Conservation (phyloP, 2,329 filamentous ascomycete genomes). For the Monosporascus sp. region DNA sequence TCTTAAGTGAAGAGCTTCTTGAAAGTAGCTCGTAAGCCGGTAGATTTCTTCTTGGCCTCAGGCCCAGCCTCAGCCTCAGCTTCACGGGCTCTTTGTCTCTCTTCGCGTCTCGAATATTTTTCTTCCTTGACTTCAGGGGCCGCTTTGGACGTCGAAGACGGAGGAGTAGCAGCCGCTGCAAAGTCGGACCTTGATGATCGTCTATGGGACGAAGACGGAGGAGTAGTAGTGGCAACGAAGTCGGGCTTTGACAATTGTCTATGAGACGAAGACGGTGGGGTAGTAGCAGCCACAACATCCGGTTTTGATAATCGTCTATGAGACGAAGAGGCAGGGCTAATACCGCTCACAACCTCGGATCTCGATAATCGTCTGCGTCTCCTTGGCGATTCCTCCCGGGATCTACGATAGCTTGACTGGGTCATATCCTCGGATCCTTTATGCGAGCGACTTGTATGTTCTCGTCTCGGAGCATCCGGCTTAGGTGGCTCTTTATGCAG, state of each 20-base stretch:
- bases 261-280: conserved; percentile 10
- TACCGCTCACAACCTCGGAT: conserved; percentile 4
- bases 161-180: conserved; percentile 8
- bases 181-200: background rate
- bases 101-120: conserved; percentile 30
- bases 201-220: too few relatives aligned
- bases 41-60: conserved; percentile 26
- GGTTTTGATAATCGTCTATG: background rate
- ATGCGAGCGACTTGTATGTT: conserved; percentile 24
- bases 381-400: conserved; percentile 11
- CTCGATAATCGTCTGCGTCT: conserved; percentile 14
- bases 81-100: conserved; percentile 21
- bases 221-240: conserved; percentile 1
- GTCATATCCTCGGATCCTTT: conserved; percentile 24
- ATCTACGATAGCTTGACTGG: conserved; percentile 13
- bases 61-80: conserved; percentile 20
- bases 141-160: conserved; percentile 10
- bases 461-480: conserved; percentile 28
- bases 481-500: conserved; percentile 16
- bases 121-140: conserved; percentile 21
- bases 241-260: conserved; percentile 11
- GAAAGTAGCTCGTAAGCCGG: conserved; percentile 30
- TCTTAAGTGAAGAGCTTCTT: conserved; percentile 32
- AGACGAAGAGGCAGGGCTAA: too few relatives aligned
- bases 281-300: conserved; percentile 3